Conservation (phyloP, 202 grass and related monocot genomes). For the Panicum virgatum region DNA sequence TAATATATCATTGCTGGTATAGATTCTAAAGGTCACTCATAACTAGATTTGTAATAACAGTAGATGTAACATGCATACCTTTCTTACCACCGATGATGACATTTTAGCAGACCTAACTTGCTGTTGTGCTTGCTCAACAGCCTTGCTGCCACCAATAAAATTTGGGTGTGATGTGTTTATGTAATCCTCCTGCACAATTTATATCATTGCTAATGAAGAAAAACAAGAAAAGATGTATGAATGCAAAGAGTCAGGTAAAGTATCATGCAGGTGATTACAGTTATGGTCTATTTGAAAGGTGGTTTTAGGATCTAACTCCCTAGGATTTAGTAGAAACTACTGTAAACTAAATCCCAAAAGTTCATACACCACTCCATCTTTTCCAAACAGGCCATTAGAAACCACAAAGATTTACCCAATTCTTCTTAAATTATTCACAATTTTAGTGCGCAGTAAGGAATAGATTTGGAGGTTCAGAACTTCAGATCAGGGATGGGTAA, state of each 20-base stretch:
- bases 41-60: not conserved
- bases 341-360: not conserved
- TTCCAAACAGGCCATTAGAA: not conserved
- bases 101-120: slow-evolving; percentile 75
- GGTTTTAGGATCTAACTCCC: not conserved
- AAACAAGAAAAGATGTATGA: slow-evolving; percentile 7
- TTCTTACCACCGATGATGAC: slow-evolving; percentile 56
- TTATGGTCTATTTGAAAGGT: not conserved
- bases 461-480: not conserved
- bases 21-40: not conserved
- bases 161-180: slow-evolving; percentile 97
- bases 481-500: not conserved
- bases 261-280: not conserved
- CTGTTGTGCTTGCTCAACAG: slow-evolving; percentile 89
- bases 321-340: not conserved
- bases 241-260: not conserved
- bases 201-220: slow-evolving; percentile 33
- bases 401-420: too few relatives aligned
- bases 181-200: slow-evolving; percentile 83
- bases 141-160: slow-evolving; percentile 96
- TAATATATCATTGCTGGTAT: not conserved
- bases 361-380: not conserved
- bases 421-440: too few relatives aligned
- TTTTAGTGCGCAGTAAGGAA: too few relatives aligned
- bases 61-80: slow-evolving; percentile 52